Evolutionary conservation across 208 protist species (phyloP).

Genomic region (Phytomonas francai): DNA sequence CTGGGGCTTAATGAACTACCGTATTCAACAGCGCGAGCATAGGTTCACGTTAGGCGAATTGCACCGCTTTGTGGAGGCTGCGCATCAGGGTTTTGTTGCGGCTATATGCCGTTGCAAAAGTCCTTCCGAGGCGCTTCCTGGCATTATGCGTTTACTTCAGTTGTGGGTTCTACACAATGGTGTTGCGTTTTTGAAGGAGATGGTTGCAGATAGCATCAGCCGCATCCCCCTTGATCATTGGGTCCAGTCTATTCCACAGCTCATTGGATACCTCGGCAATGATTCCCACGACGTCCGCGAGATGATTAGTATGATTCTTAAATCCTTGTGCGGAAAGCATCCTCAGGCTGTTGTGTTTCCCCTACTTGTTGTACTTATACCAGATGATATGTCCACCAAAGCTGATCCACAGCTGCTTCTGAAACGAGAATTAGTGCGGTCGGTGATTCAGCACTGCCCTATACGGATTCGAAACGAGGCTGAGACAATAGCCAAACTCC

Average conservation of each 20-base stretch:
- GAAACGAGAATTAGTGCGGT: slow-evolving; percentile 57
- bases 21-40: slow-evolving; percentile 83
- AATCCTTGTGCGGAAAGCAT: slow-evolving; percentile 93
- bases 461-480: slow-evolving; percentile 83
- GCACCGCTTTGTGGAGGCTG: slow-evolving; percentile 78
- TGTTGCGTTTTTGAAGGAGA: slow-evolving; percentile 78
- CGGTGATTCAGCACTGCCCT: slow-evolving; percentile 74
- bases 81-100: slow-evolving; percentile 95
- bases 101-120: slow-evolving; percentile 89
- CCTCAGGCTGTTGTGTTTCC: slow-evolving; percentile 99
- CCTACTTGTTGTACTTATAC: slow-evolving; percentile 95
- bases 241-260: slow-evolving; percentile 98
- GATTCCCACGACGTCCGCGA: slow-evolving; percentile 84
- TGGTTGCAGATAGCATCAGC: slow-evolving; percentile 89
- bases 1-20: slow-evolving; percentile 97
- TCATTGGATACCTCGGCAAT: slow-evolving; percentile 98
- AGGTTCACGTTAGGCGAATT: slow-evolving; percentile 57
- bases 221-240: slow-evolving; percentile 97
- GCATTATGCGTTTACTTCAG: slow-evolving; percentile 97
- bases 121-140: slow-evolving; percentile 86
- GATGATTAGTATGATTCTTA: slow-evolving; percentile 94
- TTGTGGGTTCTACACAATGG: slow-evolving; percentile 97
- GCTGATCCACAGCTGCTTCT: slow-evolving; percentile 18
- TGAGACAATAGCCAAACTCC: slow-evolving; percentile 69
- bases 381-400: slow-evolving; percentile 31